Percentiles rank a stretch among this genome's conserved stretches.
These are phyloP conservation scores for Yarrowia keelungensis DNA, from an alignment of 805 yeast genomes.

Conservation along the genomic window DNA sequence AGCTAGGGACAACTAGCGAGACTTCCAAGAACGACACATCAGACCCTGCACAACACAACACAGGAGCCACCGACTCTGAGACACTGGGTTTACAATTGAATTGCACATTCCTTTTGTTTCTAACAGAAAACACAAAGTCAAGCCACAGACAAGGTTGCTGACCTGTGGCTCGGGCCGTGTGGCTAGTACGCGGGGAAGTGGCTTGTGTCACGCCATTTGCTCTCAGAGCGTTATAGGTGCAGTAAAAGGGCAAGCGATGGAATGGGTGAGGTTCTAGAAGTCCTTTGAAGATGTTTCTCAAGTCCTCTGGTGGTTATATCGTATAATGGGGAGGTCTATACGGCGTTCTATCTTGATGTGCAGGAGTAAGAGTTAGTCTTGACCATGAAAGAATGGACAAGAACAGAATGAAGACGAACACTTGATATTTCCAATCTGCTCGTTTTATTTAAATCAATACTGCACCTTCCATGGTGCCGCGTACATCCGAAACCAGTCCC, in stretches of 20 bases:
- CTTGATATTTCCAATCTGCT: too few species aligned
- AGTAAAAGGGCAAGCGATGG: neutral
- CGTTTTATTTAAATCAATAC: neutral
- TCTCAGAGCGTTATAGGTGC: too few species aligned
- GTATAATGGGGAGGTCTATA: too few species aligned
- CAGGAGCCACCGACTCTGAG: neutral
- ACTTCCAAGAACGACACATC: too few species aligned
- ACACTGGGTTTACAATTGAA: neutral
- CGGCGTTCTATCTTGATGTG: too few species aligned
- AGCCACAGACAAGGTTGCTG: conserved; percentile 8
- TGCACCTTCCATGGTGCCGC: neutral
- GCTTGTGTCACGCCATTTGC: conserved; percentile 16
- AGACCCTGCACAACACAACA: neutral
- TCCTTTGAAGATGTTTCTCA: too few species aligned
- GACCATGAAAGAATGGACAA: neutral
- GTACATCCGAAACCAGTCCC: neutral
- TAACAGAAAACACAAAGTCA: conserved; percentile 8
- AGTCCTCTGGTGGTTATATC: too few species aligned
- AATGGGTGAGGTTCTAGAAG: too few species aligned
- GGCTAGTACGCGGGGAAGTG: conserved; percentile 22
- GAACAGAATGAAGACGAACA: neutral
- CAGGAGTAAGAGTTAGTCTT: too few species aligned
- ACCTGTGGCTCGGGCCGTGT: conserved; percentile 8
- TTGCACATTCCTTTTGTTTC: conserved; percentile 1
- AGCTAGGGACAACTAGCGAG: too few species aligned